Evolutionary conservation across 2,329 filamentous ascomycete species (phyloP).

Genomic region (Cladosporium sp.): DNA sequence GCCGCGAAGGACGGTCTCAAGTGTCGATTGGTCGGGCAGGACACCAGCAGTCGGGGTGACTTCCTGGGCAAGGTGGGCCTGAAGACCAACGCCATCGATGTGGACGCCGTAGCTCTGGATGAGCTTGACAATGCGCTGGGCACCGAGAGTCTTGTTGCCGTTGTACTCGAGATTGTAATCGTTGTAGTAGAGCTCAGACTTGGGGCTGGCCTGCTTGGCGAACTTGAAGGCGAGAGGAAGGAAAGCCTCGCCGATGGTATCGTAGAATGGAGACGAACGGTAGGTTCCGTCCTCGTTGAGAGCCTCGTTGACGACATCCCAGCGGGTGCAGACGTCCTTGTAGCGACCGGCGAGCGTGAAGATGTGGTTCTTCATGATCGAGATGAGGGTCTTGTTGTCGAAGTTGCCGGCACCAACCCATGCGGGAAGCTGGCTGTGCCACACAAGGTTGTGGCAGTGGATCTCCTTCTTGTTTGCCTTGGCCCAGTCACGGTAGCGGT

Average conservation of each 20-base stretch:
- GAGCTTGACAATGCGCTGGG: conserved; percentile 22
- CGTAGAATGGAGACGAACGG: conserved; percentile 24
- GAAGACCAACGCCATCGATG: conserved; percentile 44
- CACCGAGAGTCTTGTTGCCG: conserved; percentile 22
- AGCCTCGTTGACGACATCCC: conserved; percentile 27
- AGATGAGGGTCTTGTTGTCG: conserved; percentile 38
- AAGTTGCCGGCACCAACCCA: conserved; percentile 36
- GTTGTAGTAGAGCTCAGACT: conserved; percentile 28
- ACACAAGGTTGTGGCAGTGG: conserved; percentile 40
- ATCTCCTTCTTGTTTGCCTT: conserved; percentile 34
- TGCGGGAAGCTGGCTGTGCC: conserved; percentile 38
- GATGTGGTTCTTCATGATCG: conserved; percentile 41
- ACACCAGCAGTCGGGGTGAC: conserved; percentile 26
- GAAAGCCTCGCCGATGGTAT: conserved; percentile 27
- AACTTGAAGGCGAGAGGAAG: conserved; percentile 26
- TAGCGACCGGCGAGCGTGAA: conserved; percentile 36
- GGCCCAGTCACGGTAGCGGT: conserved; percentile 34
- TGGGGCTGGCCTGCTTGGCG: conserved; percentile 20
- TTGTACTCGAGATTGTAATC: conserved; percentile 29
- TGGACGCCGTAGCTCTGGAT: conserved; percentile 26
- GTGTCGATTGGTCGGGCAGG: conserved; percentile 26
- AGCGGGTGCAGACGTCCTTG: conserved; percentile 36
- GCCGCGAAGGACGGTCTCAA: conserved; percentile 43
- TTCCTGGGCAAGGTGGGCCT: conserved; percentile 50
- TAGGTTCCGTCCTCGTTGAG: conserved; percentile 26